Conservation (phyloP, 75 land plant genomes). For the Pseudotsuga menziesii region DNA sequence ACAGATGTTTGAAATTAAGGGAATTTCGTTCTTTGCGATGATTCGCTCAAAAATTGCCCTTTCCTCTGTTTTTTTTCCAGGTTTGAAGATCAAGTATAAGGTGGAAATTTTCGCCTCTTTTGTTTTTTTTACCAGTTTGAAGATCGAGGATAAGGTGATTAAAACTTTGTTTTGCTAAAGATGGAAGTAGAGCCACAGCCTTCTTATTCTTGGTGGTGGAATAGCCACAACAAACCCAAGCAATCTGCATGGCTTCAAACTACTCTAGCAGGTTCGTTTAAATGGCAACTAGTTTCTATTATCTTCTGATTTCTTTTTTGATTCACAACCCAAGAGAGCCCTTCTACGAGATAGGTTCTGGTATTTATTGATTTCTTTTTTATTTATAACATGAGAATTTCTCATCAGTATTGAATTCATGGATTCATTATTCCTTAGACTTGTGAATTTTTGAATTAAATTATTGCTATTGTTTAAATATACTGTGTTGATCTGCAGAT, state of each 20-base stretch:
- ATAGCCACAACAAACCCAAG: constrained; percentile 28
- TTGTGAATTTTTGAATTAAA: too few relatives aligned
- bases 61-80: constrained; percentile 3
- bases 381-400: not conserved
- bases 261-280: constrained; percentile 5
- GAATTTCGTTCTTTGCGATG: too few relatives aligned
- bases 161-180: too few relatives aligned
- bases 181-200: not conserved
- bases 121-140: constrained; percentile 1
- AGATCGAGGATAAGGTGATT: not conserved
- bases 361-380: not conserved
- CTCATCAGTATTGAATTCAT: too few relatives aligned
- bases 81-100: not conserved
- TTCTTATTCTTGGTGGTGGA: constrained; percentile 38
- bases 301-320: not conserved
- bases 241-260: constrained; percentile 30
- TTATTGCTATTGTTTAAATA: not conserved
- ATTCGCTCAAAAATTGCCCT: too few relatives aligned
- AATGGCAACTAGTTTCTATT: not conserved
- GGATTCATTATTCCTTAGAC: too few relatives aligned
- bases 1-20: too few relatives aligned
- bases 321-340: not conserved
- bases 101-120: too few relatives aligned
- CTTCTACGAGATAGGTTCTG: not conserved
- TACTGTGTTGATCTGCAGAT: constrained; percentile 26